phyloP scores from a whole-genome alignment of 352 stramenopile genomes.

The Phytophthora nicotianae region DNA sequence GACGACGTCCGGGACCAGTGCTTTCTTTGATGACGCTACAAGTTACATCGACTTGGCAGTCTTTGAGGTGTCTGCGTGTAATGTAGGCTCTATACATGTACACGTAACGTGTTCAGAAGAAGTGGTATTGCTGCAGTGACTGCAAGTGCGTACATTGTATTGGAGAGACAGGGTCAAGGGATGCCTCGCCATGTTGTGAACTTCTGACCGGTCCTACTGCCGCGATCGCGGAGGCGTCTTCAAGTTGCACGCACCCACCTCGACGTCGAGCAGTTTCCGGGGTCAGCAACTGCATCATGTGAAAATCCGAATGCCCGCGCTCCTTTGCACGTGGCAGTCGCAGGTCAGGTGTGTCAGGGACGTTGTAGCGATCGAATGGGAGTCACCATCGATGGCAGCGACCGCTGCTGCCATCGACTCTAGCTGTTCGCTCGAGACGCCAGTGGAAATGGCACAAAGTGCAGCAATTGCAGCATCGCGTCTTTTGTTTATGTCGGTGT shows the following conservation, averaged over 20 bases:
- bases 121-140: not conserved
- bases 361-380: conserved; percentile 1
- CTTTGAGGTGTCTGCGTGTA: too few relatives aligned
- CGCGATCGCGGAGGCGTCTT: conserved; percentile 10
- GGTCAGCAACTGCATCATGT: conserved; percentile 18
- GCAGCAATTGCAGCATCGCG: not conserved
- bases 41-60: too few relatives aligned
- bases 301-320: conserved; percentile 23
- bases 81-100: too few relatives aligned
- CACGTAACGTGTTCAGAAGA: too few relatives aligned
- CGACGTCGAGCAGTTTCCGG: conserved; percentile 33
- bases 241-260: conserved; percentile 32
- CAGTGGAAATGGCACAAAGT: not conserved
- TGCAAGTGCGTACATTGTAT: not conserved
- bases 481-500: conserved; percentile 17
- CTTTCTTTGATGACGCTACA: too few relatives aligned
- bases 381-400: conserved; percentile 7
- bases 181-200: conserved; percentile 13
- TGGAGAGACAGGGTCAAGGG: conserved; percentile 27
- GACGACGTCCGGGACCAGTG: too few relatives aligned
- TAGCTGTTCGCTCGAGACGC: not conserved
- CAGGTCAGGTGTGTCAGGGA: not conserved
- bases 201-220: conserved; percentile 5
- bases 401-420: not conserved
- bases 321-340: conserved; percentile 22